Evolutionary conservation across 768 basidiomycete genomes (phyloP).

Genomic region (Boletus sp.): DNA sequence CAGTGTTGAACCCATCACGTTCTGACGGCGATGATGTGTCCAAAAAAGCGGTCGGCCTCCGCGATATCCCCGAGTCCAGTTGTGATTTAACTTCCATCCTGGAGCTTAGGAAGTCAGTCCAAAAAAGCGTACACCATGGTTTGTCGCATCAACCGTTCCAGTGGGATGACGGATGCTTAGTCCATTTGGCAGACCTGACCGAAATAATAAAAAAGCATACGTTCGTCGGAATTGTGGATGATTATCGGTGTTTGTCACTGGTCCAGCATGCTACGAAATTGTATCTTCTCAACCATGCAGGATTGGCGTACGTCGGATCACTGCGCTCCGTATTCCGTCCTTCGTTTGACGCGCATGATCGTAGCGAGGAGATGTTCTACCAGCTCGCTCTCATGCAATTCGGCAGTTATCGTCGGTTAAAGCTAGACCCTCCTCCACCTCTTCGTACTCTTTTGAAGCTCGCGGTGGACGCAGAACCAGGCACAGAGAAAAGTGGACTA

Average conservation of each 20-base stretch:
- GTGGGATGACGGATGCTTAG: neutral
- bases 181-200: constrained; percentile 54
- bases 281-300: constrained; percentile 83
- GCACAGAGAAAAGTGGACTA: constrained; percentile 46
- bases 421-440: constrained; percentile 78
- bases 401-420: constrained; percentile 71
- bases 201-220: constrained; percentile 85
- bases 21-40: constrained; percentile 26
- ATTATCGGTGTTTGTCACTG: constrained; percentile 67
- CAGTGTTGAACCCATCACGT: constrained; percentile 54
- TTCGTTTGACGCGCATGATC: neutral
- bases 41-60: constrained; percentile 29
- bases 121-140: constrained; percentile 70
- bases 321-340: neutral
- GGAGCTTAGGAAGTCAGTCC: constrained; percentile 55
- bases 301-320: constrained; percentile 63
- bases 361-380: constrained; percentile 91
- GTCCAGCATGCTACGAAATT: constrained; percentile 87
- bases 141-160: constrained; percentile 22
- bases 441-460: constrained; percentile 69
- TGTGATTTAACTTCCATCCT: constrained; percentile 75
- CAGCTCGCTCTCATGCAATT: constrained; percentile 92
- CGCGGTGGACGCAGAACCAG: constrained; percentile 69
- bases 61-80: constrained; percentile 68
- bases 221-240: constrained; percentile 90